These are phyloP conservation scores for Zygoascus sp. DNA, from an alignment of 1,139 yeast species.

Conservation along the genomic window DNA sequence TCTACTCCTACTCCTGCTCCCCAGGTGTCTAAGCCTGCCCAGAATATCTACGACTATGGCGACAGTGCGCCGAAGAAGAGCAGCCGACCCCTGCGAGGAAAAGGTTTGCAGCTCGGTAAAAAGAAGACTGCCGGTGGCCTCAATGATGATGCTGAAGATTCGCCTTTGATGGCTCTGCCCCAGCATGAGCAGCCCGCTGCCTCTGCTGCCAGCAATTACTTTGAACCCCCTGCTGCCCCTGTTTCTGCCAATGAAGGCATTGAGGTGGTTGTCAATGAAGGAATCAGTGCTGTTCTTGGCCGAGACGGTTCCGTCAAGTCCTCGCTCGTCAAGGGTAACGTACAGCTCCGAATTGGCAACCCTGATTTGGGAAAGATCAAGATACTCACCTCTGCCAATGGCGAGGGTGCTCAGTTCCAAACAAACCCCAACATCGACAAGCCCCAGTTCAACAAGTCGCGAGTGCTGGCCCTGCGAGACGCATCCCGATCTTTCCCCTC, in stretches of 20 bases:
- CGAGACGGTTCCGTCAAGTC: constrained; percentile 78
- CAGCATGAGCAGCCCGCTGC: constrained; percentile 18
- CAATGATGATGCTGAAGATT: constrained; percentile 36
- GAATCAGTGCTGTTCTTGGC: constrained; percentile 66
- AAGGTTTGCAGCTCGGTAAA: constrained; percentile 80
- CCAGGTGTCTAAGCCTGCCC: constrained; percentile 21
- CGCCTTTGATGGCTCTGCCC: constrained; percentile 30
- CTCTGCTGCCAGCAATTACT: constrained; percentile 14
- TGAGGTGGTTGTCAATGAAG: constrained; percentile 71
- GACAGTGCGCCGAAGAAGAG: constrained; percentile 17
- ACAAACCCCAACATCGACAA: constrained; percentile 97
- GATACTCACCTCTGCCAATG: constrained; percentile 50
- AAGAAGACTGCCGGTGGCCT: constrained; percentile 44
- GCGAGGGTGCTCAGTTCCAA: constrained; percentile 53
- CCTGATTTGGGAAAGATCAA: constrained; percentile 61
- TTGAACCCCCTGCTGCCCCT: constrained; percentile 23
- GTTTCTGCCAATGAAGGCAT: constrained; percentile 62
- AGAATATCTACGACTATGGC: constrained; percentile 22
- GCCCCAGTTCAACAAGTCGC: constrained; percentile 52
- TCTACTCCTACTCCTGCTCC: constrained; percentile 7
- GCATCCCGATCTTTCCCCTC: constrained; percentile 78
- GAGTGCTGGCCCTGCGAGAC: constrained; percentile 71
- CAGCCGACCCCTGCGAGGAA: constrained; percentile 49
- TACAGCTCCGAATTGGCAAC: constrained; percentile 81
- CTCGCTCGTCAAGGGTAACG: constrained; percentile 84